Conservation (phyloP, 768 basidiomycete species). For the Leccinum obscurum region DNA sequence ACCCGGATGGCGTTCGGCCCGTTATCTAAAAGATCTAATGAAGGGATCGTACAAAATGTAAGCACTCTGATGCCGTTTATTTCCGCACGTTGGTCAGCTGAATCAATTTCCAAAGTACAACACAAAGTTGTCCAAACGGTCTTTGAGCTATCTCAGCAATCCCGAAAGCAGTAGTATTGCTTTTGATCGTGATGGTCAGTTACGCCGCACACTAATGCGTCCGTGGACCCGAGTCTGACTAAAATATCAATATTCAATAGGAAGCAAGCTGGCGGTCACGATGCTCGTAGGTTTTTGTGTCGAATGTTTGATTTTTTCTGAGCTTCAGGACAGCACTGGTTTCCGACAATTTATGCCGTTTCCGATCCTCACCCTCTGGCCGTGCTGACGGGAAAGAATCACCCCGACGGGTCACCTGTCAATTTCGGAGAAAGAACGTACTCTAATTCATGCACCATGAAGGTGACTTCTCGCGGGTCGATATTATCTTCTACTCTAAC, state of each 20-base stretch:
- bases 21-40: constrained; percentile 38
- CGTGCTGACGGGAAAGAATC: constrained; percentile 57
- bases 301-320: not conserved
- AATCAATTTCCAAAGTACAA: constrained; percentile 43
- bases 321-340: constrained; percentile 50
- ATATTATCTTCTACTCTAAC: not conserved
- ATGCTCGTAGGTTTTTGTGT: constrained; percentile 52
- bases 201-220: constrained; percentile 5
- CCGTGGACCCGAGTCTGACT: constrained; percentile 1
- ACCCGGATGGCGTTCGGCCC: constrained; percentile 73
- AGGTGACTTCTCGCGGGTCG: constrained; percentile 41
- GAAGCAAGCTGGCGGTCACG: constrained; percentile 62
- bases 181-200: constrained; percentile 67
- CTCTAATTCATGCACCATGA: constrained; percentile 75
- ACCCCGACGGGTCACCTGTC: constrained; percentile 54
- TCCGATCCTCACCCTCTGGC: constrained; percentile 72
- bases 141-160: constrained; percentile 42
- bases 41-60: constrained; percentile 53
- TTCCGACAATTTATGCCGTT: constrained; percentile 69
- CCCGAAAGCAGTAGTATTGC: constrained; percentile 69
- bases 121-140: constrained; percentile 45
- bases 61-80: constrained; percentile 1
- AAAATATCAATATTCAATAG: constrained; percentile 35
- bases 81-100: constrained; percentile 19
- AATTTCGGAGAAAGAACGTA: constrained; percentile 53